These are phyloP conservation scores for Colletotrichum cereale DNA, from an alignment of 2,329 filamentous ascomycete genomes.

Conservation along the genomic window DNA sequence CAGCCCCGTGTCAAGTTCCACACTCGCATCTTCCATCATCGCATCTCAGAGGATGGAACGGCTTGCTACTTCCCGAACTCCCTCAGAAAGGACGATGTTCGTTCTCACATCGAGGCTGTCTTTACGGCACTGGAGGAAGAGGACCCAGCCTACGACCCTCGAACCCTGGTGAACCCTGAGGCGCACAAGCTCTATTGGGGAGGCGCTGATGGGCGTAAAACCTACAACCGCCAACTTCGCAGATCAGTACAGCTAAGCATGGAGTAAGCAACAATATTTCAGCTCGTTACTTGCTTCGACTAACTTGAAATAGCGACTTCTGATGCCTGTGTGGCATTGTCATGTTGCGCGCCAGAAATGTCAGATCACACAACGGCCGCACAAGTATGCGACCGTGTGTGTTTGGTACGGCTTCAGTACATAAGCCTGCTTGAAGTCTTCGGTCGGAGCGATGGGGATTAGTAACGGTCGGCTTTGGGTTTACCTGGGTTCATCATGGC, in stretches of 20 bases:
- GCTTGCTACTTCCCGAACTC: slow-evolving; percentile 82
- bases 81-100: slow-evolving; percentile 78
- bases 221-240: slow-evolving; percentile 85
- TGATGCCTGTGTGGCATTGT: slow-evolving; percentile 1
- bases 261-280: slow-evolving; percentile 61
- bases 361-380: not conserved
- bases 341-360: not conserved
- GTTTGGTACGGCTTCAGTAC: not conserved
- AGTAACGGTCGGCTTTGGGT: not conserved
- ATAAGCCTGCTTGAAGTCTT: not conserved
- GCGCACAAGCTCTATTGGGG: slow-evolving; percentile 92
- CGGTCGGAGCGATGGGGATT: not conserved
- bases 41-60: slow-evolving; percentile 83
- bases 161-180: slow-evolving; percentile 87
- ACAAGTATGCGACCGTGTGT: not conserved
- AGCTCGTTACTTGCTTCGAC: not conserved
- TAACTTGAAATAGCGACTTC: slow-evolving; percentile 24
- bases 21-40: slow-evolving; percentile 88
- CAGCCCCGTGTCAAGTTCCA: slow-evolving; percentile 87
- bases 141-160: slow-evolving; percentile 87
- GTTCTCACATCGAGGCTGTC: slow-evolving; percentile 86
- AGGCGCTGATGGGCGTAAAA: slow-evolving; percentile 79
- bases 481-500: slow-evolving; percentile 27
- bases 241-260: slow-evolving; percentile 79
- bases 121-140: slow-evolving; percentile 89